A percentile compares a stretch with the other conserved stretches of the same genome.
These are phyloP conservation scores for Galium porrigens DNA, from an alignment of 305 asterid genomes.

Conservation along the genomic window DNA sequence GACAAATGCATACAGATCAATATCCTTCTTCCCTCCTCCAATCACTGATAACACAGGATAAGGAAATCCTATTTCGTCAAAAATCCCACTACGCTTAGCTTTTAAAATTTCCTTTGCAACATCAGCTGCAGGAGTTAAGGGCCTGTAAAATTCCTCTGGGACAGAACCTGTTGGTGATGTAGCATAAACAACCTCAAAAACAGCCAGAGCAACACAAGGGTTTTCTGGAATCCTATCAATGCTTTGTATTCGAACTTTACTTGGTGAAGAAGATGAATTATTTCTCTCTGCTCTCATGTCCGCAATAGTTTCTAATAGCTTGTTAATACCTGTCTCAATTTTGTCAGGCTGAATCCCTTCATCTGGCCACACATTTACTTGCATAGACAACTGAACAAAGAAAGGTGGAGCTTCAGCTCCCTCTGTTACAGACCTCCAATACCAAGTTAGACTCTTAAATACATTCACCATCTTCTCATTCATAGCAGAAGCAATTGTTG, in stretches of 20 bases:
- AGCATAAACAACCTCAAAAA: slow-evolving; percentile 81
- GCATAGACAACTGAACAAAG: slow-evolving; percentile 85
- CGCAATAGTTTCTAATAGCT: slow-evolving; percentile 52
- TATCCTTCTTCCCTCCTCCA: slow-evolving; percentile 89
- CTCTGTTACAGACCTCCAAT: slow-evolving; percentile 92
- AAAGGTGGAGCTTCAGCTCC: slow-evolving; percentile 98
- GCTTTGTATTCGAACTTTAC: slow-evolving; percentile 86
- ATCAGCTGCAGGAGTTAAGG: slow-evolving; percentile 96
- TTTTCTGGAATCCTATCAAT: slow-evolving; percentile 68
- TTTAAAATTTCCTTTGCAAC: slow-evolving; percentile 68
- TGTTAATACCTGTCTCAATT: slow-evolving; percentile 78
- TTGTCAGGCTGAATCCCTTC: slow-evolving; percentile 97
- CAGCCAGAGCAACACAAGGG: slow-evolving; percentile 52
- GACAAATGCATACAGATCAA: slow-evolving; percentile 81
- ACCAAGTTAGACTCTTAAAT: slow-evolving; percentile 45
- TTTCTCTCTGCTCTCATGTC: slow-evolving; percentile 47
- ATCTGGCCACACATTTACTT: slow-evolving; percentile 72
- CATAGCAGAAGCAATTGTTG: slow-evolving; percentile 24
- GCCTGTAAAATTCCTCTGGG: slow-evolving; percentile 44
- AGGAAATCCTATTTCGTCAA: slow-evolving; percentile 61
- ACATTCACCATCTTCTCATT: slow-evolving; percentile 34
- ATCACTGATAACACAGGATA: slow-evolving; percentile 66
- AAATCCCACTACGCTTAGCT: slow-evolving; percentile 43
- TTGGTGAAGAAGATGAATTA: slow-evolving; percentile 39
- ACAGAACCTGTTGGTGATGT: slow-evolving; percentile 15